Base-by-base conservation (phyloP, 164 flowering plant genomes). In the Stephania cephalantha region DNA sequence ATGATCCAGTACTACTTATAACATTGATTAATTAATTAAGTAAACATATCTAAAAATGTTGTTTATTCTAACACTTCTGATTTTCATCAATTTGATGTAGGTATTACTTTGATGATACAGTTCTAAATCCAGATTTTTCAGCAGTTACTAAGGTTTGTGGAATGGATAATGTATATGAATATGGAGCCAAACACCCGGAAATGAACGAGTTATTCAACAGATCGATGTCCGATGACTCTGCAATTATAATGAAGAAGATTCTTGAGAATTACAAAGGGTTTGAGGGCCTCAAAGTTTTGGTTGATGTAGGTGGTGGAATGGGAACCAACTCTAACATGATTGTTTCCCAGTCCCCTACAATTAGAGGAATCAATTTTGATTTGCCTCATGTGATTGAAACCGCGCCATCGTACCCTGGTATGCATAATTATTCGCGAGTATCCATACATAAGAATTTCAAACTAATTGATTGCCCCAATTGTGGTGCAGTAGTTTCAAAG, bases 221-320 rank as follows among this genome's bases (percentile, higher is more conserved):
- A 35, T 97, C 88, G 61, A 94, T 92, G 98, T 83, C 88, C 0
- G 78, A 89, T 71, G 91, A 90, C 75, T 85, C 96, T 1, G 90
- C 96, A 68, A 76, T 92, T 4, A 81, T 85, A 68, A 89, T 90
- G 93, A 94, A 90, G 84, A 87, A 87, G 71, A 82, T 94, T 17
- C 86, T 94, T 2, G 87, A 88, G 18, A 75, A 52, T 22, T 94
- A 94, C 84, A 81, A 80, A 5, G 97, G 95, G 3, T 94, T 94
- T 44, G 88, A 90, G 68, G 90, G 90, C 25, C 82, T 94, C 45
- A 69, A 55, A 1, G 79, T 89, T 0, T 29, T 94, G 18, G 96
- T 92, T 0, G 97, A 92, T 71, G 97, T 94, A 6, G 98, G 97
- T 53, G 98, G 97, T 5, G 98, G 98, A 2, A 84, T 84, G 8